Evolutionary conservation across 2,329 filamentous ascomycete genomes (phyloP), one percentile per base, ranked within the genome.

Genomic region (Ophiosphaerella herpotricha): DNA sequence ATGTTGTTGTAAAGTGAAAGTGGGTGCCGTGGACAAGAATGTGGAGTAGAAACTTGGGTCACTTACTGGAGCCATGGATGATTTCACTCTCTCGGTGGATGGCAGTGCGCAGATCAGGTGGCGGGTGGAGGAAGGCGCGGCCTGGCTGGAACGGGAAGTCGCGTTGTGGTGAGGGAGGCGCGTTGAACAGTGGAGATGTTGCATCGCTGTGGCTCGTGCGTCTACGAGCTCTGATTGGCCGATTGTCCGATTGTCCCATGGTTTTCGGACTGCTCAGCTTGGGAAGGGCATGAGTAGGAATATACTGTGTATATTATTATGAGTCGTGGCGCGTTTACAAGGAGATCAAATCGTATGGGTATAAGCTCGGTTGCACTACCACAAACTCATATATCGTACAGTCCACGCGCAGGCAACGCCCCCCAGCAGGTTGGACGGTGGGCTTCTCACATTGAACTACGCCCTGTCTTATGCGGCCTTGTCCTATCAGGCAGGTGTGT

Each of bases 61-160:
- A 72, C 69, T 52, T 70, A 72, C 69, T 56, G 68, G 64, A 63
- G 69, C 67, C 69, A 71, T 71, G 39, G 18, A 16, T 57, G 16
- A 34, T 43, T 39, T 54, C 40, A 37, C 50, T 58, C 39, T 58
- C 53, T 60, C 50, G 50, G 52, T 43, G 34, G 50, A 52, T 46
- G 57, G 51, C 40, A 41, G 46, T 43, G 45, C 48, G 50, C 58
- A 60, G 51, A 46, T 52, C 41, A 45, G 47, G 51, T 38, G 39
- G 42, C 41, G 50, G 38, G 44, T 56, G 55, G 53, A 52, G 53
- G 55, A 47, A 58, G 57, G 21, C 53, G 43, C 24, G 26, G 14
- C 36, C 41, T 54, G 55, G 54, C 57, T 54, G 56, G 51, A 47
- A 46, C 60, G 58, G 63, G 64, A 63, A 63, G 66, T 66, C 58